phyloP scores from a whole-genome alignment of 495 filamentous ascomycete genomes.

The Penicillium coprophilum region DNA sequence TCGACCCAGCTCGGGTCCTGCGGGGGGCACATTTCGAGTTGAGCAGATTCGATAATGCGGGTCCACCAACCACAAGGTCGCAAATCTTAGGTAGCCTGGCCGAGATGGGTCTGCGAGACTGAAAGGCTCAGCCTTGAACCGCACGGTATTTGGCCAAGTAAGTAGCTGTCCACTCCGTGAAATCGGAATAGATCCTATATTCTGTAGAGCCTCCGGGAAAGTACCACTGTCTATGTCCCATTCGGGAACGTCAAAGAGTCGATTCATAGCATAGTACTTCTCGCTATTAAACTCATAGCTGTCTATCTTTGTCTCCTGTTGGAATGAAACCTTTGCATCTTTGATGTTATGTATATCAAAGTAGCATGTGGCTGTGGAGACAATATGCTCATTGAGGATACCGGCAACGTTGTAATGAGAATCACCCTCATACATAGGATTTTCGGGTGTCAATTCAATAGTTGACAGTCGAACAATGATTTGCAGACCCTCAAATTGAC shows the following conservation, averaged over 20 bases:
- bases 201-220: slow-evolving; percentile 11
- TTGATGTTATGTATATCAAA: slow-evolving; percentile 16
- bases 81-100: slow-evolving; percentile 9
- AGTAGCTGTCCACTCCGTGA: slow-evolving; percentile 12
- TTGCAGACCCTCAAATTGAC: slow-evolving; percentile 12
- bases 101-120: slow-evolving; percentile 2
- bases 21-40: slow-evolving; percentile 5
- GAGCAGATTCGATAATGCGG: slow-evolving; percentile 13
- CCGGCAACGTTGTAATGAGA: slow-evolving; percentile 5
- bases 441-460: slow-evolving; percentile 16
- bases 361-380: slow-evolving; percentile 10
- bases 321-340: slow-evolving; percentile 12
- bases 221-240: not conserved
- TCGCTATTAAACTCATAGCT: slow-evolving; percentile 9
- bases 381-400: slow-evolving; percentile 17
- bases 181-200: slow-evolving; percentile 9
- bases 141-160: slow-evolving; percentile 14
- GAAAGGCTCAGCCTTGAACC: slow-evolving; percentile 8
- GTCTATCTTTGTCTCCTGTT: slow-evolving; percentile 5
- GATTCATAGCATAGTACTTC: slow-evolving; percentile 1
- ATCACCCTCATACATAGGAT: slow-evolving; percentile 12
- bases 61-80: slow-evolving; percentile 13
- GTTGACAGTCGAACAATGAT: slow-evolving; percentile 9
- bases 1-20: slow-evolving; percentile 3
- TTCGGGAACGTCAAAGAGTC: slow-evolving; percentile 9